Base-by-base conservation (phyloP, 1,139 yeast species). In the Saccharomyces uvarum region DNA sequence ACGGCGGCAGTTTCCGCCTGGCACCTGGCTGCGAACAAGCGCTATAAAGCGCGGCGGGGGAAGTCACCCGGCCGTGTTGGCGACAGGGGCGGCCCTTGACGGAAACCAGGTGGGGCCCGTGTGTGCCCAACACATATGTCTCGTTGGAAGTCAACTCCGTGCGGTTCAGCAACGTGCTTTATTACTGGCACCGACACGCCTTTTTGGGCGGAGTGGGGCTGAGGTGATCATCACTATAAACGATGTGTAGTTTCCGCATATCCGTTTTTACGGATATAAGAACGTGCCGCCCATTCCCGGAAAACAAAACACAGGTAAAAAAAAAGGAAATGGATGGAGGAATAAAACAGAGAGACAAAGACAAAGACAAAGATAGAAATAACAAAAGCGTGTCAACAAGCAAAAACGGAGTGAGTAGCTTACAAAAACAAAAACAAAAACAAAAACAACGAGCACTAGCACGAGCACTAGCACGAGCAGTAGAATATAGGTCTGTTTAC, bases 1-100 rank as follows among this genome's bases (percentile, higher is more conserved):
- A 26, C 48, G 29, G 48, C 48, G 29, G 32, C 48, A 28, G 48
- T 28, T 26, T 47, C 48, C 19, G 48, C 32, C 32, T 26, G 32
- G 7, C 48, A 28, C 19, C 14, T 33, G 42, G 14, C n/a, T 28
- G 44, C 9, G 44, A 38, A 38, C 11, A 38, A n/a, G 44, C 44
- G 44, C 44, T 19, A 19, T 38, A 24, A 19, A 38, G 44, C 44
- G 19, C 44, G 44, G 44, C 44, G 24, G 26, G 19, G n/a, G n/a
- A n/a, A 6, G 13, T 38, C 44, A 38, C 44, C 44, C 44, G 44
- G 44, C n/a, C 2, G 44, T 2, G 19, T 11, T 6, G 4, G 3
- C 9, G 19, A 38, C n/a, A 19, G 44, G 21, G 24, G n/a, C 6
- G 13, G 44, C 3, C 11, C 24, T 38, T 38, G 44, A 26, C 16